Conservation (phyloP, 495 filamentous ascomycete genomes). For the Cercophora sp. region DNA sequence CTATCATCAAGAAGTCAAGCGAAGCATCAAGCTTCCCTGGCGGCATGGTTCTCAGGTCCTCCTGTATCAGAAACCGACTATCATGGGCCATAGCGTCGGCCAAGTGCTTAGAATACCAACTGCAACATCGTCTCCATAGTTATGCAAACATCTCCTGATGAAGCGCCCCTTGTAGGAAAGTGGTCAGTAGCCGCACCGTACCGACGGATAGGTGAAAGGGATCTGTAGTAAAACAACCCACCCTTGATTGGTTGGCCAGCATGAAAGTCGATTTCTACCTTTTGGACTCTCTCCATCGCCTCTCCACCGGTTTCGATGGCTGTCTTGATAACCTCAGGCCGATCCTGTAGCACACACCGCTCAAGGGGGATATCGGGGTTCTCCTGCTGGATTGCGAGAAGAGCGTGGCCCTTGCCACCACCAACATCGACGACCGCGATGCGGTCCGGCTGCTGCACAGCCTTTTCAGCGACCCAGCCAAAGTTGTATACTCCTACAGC, state of each 20-base stretch:
- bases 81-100: constrained; percentile 40
- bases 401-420: constrained; percentile 40
- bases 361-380: constrained; percentile 27
- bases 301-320: constrained; percentile 11
- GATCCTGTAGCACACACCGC: constrained; percentile 38
- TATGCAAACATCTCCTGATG: constrained; percentile 44
- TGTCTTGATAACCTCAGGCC: constrained; percentile 30
- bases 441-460: constrained; percentile 5
- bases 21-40: constrained; percentile 33
- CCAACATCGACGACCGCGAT: constrained; percentile 43
- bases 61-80: constrained; percentile 35
- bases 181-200: too few species aligned
- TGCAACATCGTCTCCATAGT: constrained; percentile 35
- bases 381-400: constrained; percentile 29
- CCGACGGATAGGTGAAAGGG: too few species aligned
- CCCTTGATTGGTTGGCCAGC: constrained; percentile 35
- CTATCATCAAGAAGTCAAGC: constrained; percentile 49
- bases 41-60: constrained; percentile 25
- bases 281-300: constrained; percentile 18
- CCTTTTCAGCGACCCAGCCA: constrained; percentile 15
- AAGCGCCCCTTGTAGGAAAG: constrained; percentile 39
- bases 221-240: too few species aligned
- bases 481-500: constrained; percentile 17
- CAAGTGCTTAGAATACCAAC: constrained; percentile 30
- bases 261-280: constrained; percentile 35